Base-by-base conservation (phyloP, 2,329 filamentous ascomycete species). In the Trichoderma pleuroti region DNA sequence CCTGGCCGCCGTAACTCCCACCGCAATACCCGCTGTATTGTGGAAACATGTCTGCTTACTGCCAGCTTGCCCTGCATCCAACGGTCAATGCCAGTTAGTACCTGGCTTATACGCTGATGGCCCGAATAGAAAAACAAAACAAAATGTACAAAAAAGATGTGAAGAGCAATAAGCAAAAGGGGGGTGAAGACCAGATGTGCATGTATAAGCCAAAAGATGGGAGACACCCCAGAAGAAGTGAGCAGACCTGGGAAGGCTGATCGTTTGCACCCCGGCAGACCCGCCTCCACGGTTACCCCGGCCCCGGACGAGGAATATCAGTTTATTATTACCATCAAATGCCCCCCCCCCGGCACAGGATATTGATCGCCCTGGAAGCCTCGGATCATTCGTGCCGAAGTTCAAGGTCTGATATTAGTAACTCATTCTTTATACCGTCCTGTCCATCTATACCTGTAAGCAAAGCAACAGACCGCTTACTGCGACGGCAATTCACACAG, bases 371-470 rank as follows among this genome's bases (percentile, higher is more conserved):
- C 56, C 52, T 67, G 34, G 64, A 46, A 28, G 18, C 16, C 64
- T 67, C 64, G 64, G 52, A 67, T 42, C 34, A 10, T 11, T n/a
- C 18, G 9, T 67, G 64, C 64, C 64, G 64, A 57, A 42, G 24
- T 26, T 24, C 65, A 68, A 30, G 39, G 56, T 49, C 14, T 18
- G 26, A 26, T 28, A 24, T 52, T 24, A n/a, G n/a, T n/a, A n/a
- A n/a, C n/a, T n/a, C n/a, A n/a, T n/a, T n/a, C n/a, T n/a, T n/a
- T n/a, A n/a, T n/a, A n/a, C n/a, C n/a, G n/a, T n/a, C n/a, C n/a
- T n/a, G n/a, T n/a, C n/a, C n/a, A n/a, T n/a, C n/a, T n/a, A 30
- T 28, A 52, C n/a, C 14, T 24, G 46, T 52, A 52, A 14, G 46
- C 21, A 18, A 21, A 24, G 24, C 5, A 21, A 52, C 24, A 24